Base-by-base conservation (phyloP, 2,329 filamentous ascomycete species). In the Diplodia intermedia region DNA sequence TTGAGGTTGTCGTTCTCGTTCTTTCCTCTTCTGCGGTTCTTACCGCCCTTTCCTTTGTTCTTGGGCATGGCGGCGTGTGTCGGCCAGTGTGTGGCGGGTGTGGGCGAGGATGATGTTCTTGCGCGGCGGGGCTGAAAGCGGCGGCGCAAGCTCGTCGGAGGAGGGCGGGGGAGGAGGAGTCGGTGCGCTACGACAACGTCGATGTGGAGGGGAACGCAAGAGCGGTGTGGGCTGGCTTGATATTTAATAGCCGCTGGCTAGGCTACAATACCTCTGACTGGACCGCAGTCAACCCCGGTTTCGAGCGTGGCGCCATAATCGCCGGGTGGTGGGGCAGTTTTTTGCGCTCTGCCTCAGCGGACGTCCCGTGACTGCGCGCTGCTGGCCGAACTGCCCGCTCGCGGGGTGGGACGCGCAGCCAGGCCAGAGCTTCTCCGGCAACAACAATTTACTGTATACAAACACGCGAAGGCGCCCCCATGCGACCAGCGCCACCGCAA, bases 21-120 rank as follows among this genome's bases (percentile, higher is more conserved):
- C 91, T 97, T 98, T 84, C 94, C 94, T 85, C 95, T 89, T 89
- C 94, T 91, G 83, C 94, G 87, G 85, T 98, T 98, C 88, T 98
- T 98, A 85, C 94, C 94, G 82, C 94, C 94, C 93, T 95, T 76
- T 87, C 69, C 67, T 62, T 60, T 53, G 49, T 26, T 66, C 62
- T 67, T 67, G 33, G 66, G 66, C 66, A 67, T 67, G 40, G 36
- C 38, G 47, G 26, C 36, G 43, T 47, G 15, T 47, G 18, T 9
- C n/a, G n/a, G 11, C 43, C 3, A 47, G 18, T n/a, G 18, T 47
- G 12, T 20, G 49, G 26, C 11, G 23, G 33, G 11, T 36, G 50
- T 52, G 50, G 20, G 9, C 3, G 14, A 29, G 11, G 12, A 15
- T 26, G 23, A 53, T 14, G 50, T 53, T 29, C 23, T 53, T 52